Base-by-base conservation (phyloP, 2,329 filamentous ascomycete species). In the Akanthomyces uredinophilus region DNA sequence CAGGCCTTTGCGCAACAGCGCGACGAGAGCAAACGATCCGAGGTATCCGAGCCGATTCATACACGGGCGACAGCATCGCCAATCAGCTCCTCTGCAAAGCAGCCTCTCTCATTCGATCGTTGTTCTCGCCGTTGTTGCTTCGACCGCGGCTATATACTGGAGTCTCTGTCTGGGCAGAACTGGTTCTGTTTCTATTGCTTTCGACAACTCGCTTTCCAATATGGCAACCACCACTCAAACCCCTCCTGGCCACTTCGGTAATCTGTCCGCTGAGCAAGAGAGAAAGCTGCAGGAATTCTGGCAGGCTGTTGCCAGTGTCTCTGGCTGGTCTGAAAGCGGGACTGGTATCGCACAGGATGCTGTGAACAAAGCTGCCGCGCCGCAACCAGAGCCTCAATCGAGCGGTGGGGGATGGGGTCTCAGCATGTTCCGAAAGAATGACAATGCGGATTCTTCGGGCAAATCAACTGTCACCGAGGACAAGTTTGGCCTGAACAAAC, bases 401-500 rank as follows among this genome's bases (percentile, higher is more conserved):
- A 82, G 83, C 67, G 88, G 86, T 67, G 89, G 91, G 74, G 95
- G 92, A 78, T 90, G 88, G 75, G 84, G 87, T 51, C 81, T 91
- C 64, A 81, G 58, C 58, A 75, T 94, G 20, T 94, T 95, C 71
- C 83, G 84, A 66, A 82, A 83, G 66, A 85, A 83, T 69, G 86
- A 87, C 68, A 66, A 72, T n/a, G 65, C 71, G 8, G 68, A 72
- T 16, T 68, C 73, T 4, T 72, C 74, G 3, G 67, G 75, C 50
- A 80, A 76, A 65, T 77, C 72, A 60, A 74, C 78, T 27, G 83
- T 86, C 14, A 78, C 80, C 4, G 90, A 97, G 62, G 95, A 99
- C 78, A 99, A 98, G 78, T 94, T 96, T 73, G 93, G 92, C 52
- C 90, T 95, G 75, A 90, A 85, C 43, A 95, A 94, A 75, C 87